Percentiles rank a stretch among this genome's conserved stretches.
Evolutionary conservation across 228 moss, liverwort and hornwort species (phyloP).

Genomic region (Sphagnum fallax): DNA sequence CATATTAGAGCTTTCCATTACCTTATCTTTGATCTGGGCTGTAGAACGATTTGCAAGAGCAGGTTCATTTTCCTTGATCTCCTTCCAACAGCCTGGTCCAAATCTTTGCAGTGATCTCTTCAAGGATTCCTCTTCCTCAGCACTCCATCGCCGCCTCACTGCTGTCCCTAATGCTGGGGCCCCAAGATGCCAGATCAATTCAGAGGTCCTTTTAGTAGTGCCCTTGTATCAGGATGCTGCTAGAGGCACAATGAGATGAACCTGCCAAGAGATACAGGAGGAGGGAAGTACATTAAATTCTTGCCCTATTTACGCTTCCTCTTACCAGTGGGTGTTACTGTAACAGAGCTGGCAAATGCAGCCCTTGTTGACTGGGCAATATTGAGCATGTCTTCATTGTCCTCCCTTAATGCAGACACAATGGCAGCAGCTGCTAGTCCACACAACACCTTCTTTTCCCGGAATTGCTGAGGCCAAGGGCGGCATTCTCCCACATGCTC

Average conservation of each 20-base stretch:
- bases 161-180: not conserved
- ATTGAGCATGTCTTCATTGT: too few species aligned
- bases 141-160: constrained; percentile 29
- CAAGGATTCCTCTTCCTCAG: constrained; percentile 48
- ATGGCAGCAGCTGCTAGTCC: constrained; percentile 58
- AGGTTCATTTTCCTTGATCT: constrained; percentile 42
- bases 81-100: constrained; percentile 56
- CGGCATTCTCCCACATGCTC: constrained; percentile 47
- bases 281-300: not conserved
- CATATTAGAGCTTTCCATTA: not conserved
- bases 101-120: constrained; percentile 45
- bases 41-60: constrained; percentile 35
- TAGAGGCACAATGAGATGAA: not conserved
- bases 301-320: too few species aligned
- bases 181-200: too few species aligned
- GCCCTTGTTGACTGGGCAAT: too few species aligned
- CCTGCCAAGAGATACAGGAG: not conserved
- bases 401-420: constrained; percentile 4
- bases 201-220: too few species aligned
- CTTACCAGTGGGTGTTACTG: too few species aligned
- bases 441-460: constrained; percentile 43
- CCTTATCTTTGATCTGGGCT: constrained; percentile 55
- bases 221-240: too few species aligned
- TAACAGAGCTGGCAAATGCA: too few species aligned
- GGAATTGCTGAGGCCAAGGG: constrained; percentile 54